These are phyloP conservation scores for Globisporangium paddicum DNA, from an alignment of 352 stramenopile species.

Conservation along the genomic window DNA sequence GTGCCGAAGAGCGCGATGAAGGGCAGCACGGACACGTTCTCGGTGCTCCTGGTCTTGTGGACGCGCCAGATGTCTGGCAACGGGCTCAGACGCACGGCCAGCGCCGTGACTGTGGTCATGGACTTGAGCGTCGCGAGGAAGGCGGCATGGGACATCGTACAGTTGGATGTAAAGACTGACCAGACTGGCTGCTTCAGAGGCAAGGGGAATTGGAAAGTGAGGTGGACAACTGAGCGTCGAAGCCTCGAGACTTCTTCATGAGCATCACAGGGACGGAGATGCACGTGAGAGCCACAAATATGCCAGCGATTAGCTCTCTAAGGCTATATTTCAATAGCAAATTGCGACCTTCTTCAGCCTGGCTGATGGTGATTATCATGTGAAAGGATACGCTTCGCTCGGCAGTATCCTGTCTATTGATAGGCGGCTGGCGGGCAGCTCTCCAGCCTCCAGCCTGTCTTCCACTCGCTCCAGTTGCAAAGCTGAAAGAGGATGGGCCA, in stretches of 20 bases:
- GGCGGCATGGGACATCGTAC: conserved; percentile 8
- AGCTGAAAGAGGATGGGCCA: not conserved
- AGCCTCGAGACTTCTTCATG: too few relatives aligned
- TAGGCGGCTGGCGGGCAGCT: too few relatives aligned
- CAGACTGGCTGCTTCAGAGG: not conserved
- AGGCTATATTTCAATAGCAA: not conserved
- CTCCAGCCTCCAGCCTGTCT: too few relatives aligned
- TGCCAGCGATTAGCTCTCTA: not conserved
- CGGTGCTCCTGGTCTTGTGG: conserved; percentile 13
- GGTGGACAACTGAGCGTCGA: not conserved
- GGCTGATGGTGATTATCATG: too few relatives aligned
- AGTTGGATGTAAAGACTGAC: too few relatives aligned
- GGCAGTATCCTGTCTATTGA: too few relatives aligned
- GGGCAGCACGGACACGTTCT: conserved; percentile 8
- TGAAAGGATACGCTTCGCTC: too few relatives aligned
- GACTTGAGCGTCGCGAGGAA: conserved; percentile 12
- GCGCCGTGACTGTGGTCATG: conserved; percentile 15
- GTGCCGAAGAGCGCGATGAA: conserved; percentile 1
- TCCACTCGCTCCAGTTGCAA: too few relatives aligned
- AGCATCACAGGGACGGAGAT: too few relatives aligned
- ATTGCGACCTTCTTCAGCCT: too few relatives aligned
- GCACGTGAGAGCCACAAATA: not conserved
- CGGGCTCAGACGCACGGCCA: conserved; percentile 17
- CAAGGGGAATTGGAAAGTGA: not conserved
- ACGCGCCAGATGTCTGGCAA: conserved; percentile 11